phyloP scores from a whole-genome alignment of 352 stramenopile species.

The Pythium guiyangense region DNA sequence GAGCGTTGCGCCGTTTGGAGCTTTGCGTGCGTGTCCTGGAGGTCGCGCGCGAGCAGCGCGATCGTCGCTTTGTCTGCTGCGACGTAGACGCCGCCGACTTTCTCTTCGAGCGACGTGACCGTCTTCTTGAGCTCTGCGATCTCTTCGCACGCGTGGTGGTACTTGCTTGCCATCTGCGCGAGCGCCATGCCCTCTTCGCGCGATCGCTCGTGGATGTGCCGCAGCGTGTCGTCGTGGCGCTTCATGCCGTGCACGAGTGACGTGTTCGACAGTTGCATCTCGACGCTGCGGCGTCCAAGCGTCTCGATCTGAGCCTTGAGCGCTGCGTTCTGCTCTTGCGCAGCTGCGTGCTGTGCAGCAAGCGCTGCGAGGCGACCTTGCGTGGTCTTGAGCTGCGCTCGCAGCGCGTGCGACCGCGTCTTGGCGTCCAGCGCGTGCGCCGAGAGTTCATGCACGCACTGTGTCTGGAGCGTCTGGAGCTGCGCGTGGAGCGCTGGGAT shows the following conservation, averaged over 20 bases:
- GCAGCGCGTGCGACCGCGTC: slow-evolving; percentile 26
- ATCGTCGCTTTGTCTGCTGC: slow-evolving; percentile 67
- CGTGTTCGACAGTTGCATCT: slow-evolving; percentile 48
- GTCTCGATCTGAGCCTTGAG: slow-evolving; percentile 25
- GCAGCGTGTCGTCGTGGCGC: slow-evolving; percentile 70
- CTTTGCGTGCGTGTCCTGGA: slow-evolving; percentile 43
- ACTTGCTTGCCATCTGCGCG: slow-evolving; percentile 51
- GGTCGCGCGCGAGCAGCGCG: slow-evolving; percentile 42
- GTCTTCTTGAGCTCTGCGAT: slow-evolving; percentile 70
- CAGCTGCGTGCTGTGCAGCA: slow-evolving; percentile 38
- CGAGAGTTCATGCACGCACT: slow-evolving; percentile 59
- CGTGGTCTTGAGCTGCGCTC: slow-evolving; percentile 45
- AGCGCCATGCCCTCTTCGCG: slow-evolving; percentile 45
- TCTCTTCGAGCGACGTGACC: slow-evolving; percentile 57
- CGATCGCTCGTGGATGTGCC: slow-evolving; percentile 47
- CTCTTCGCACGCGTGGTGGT: slow-evolving; percentile 66
- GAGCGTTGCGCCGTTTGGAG: slow-evolving; percentile 5
- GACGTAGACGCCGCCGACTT: slow-evolving; percentile 60
- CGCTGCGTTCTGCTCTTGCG: slow-evolving; percentile 19
- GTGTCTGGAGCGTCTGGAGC: slow-evolving; percentile 53
- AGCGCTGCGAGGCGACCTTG: slow-evolving; percentile 47
- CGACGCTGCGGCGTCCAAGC: slow-evolving; percentile 28
- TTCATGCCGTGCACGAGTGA: slow-evolving; percentile 60
- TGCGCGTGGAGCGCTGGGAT: slow-evolving; percentile 44
- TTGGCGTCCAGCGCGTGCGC: slow-evolving; percentile 38